Evolutionary conservation across 2,329 filamentous ascomycete genomes (phyloP).

Genomic region (Monilinia aucupariae): DNA sequence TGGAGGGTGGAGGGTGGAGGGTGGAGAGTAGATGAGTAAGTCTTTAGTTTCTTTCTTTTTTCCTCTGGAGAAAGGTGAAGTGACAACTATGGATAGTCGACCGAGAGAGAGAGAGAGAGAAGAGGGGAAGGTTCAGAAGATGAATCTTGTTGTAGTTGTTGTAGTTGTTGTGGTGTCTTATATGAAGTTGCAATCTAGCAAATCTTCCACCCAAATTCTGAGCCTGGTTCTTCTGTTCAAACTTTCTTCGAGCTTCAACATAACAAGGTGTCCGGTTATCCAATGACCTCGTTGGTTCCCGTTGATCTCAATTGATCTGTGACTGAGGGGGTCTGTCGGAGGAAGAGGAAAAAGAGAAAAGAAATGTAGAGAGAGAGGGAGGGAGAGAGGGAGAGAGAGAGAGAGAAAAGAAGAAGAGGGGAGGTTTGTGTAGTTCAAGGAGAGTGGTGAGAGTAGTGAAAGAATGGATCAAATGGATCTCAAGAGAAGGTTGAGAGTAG

Average conservation of each 20-base stretch:
- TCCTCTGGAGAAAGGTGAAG: slow-evolving; percentile 16
- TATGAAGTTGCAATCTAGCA: slow-evolving; percentile 8
- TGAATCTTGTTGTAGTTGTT: slow-evolving; percentile 16
- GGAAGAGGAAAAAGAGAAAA: slow-evolving; percentile 10
- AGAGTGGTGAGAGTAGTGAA: slow-evolving; percentile 4
- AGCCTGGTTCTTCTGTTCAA: neutral
- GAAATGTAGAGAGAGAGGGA: neutral
- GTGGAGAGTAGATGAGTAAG: neutral
- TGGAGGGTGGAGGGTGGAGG: neutral
- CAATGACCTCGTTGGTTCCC: slow-evolving; percentile 10
- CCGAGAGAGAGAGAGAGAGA: too few species aligned
- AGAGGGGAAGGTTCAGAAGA: slow-evolving; percentile 17
- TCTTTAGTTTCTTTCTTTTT: slow-evolving; percentile 18
- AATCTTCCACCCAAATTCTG: slow-evolving; percentile 13
- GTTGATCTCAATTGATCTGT: neutral
- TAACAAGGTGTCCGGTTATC: slow-evolving; percentile 21
- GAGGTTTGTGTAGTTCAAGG: slow-evolving; percentile 13
- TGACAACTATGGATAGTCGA: slow-evolving; percentile 31
- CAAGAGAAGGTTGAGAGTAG: slow-evolving; percentile 10
- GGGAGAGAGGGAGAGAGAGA: neutral
- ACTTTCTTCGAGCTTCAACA: slow-evolving; percentile 17
- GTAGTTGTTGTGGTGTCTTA: slow-evolving; percentile 3
- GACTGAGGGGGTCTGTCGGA: neutral
- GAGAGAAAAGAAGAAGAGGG: neutral
- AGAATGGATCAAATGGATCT: slow-evolving; percentile 13